A percentile compares a stretch with the other conserved stretches of the same genome.
These are phyloP conservation scores for Trichoderma sp. DNA, from an alignment of 2,329 filamentous ascomycete species.

Conservation along the genomic window DNA sequence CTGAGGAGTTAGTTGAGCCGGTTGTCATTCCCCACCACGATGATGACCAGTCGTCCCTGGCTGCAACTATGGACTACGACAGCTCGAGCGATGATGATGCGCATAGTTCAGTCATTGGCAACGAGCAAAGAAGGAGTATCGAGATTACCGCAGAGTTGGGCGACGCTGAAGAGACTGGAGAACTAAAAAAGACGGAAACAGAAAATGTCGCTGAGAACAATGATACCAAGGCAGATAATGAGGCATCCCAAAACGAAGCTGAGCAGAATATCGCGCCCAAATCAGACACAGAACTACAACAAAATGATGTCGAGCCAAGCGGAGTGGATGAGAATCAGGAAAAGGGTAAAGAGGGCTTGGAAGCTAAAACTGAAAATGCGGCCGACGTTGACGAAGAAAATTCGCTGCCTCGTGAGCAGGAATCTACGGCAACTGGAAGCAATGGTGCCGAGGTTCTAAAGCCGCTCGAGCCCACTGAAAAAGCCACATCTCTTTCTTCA, in stretches of 20 bases:
- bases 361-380: neutral
- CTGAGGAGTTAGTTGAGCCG: slow-evolving; percentile 49
- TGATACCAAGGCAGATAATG: neutral
- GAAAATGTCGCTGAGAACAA: neutral
- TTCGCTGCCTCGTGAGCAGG: slow-evolving; percentile 16
- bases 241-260: neutral
- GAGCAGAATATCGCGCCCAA: neutral
- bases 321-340: neutral
- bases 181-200: neutral
- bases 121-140: slow-evolving; percentile 34
- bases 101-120: slow-evolving; percentile 26
- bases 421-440: neutral
- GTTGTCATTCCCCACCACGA: slow-evolving; percentile 35
- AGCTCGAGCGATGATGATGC: slow-evolving; percentile 46
- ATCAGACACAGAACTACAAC: neutral
- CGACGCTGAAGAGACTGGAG: slow-evolving; percentile 13
- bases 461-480: slow-evolving; percentile 31
- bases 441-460: neutral
- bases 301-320: neutral
- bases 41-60: slow-evolving; percentile 54
- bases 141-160: slow-evolving; percentile 45
- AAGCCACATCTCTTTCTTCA: slow-evolving; percentile 45
- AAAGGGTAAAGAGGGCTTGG: neutral
- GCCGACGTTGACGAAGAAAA: neutral
- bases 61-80: slow-evolving; percentile 58